phyloP scores from a whole-genome alignment of 2,329 filamentous ascomycete genomes.

The Colletotrichum brevisporum region DNA sequence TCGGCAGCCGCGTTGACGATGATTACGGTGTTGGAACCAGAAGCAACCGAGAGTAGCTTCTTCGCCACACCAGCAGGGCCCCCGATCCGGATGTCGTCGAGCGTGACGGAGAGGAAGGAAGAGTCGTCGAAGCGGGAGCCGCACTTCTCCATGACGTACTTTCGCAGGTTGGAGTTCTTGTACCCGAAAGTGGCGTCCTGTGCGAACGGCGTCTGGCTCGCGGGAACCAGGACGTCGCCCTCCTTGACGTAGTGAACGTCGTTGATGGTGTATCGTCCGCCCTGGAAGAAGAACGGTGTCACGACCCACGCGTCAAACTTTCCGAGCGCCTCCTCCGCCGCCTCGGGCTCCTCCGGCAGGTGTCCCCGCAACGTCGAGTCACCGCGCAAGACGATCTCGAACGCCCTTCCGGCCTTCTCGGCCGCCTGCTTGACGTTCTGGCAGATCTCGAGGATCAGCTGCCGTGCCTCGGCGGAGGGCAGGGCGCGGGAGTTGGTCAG shows the following conservation, averaged over 20 bases:
- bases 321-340: constrained; percentile 64
- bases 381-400: constrained; percentile 70
- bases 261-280: constrained; percentile 69
- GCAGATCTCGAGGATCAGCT: constrained; percentile 66
- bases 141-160: constrained; percentile 69
- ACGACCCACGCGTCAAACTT: constrained; percentile 67
- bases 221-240: constrained; percentile 62
- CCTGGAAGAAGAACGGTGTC: constrained; percentile 72
- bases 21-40: constrained; percentile 54
- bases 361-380: constrained; percentile 71
- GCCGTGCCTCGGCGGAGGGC: constrained; percentile 60
- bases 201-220: constrained; percentile 68
- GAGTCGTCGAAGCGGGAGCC: constrained; percentile 43
- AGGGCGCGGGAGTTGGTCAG: constrained; percentile 72
- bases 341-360: constrained; percentile 69
- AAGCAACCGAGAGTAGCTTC: constrained; percentile 44
- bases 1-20: constrained; percentile 68
- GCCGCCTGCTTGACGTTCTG: constrained; percentile 62
- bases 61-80: constrained; percentile 43
- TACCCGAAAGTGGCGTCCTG: constrained; percentile 72
- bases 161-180: constrained; percentile 64
- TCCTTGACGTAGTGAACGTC: constrained; percentile 72
- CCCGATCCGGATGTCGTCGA: constrained; percentile 61
- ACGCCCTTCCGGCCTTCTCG: constrained; percentile 51
- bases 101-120: constrained; percentile 47